phyloP scores from a whole-genome alignment of 768 basidiomycete species.

The Daedaleopsis sinensis region DNA sequence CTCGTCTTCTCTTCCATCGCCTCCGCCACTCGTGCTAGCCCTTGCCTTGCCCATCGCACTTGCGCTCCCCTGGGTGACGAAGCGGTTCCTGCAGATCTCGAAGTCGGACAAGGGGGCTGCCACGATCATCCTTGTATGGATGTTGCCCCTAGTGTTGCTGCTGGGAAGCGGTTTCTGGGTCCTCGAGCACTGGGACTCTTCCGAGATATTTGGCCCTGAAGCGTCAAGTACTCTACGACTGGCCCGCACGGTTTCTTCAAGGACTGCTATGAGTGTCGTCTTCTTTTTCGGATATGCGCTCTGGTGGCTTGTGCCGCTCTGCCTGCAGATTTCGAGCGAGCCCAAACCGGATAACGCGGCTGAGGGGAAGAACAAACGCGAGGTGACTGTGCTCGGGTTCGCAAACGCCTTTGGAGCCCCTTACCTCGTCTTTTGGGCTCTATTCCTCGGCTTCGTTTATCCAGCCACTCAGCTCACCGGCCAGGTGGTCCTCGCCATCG shows the following conservation, averaged over 20 bases:
- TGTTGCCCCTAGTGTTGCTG: constrained; percentile 60
- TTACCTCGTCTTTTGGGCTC: constrained; percentile 81
- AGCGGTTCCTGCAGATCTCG: constrained; percentile 62
- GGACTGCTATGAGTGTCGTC: constrained; percentile 54
- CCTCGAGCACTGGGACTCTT: constrained; percentile 77
- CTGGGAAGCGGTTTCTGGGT: constrained; percentile 74
- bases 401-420: constrained; percentile 90
- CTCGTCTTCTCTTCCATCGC: constrained; percentile 66
- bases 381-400: constrained; percentile 75
- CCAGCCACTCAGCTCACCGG: constrained; percentile 77
- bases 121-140: constrained; percentile 57
- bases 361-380: constrained; percentile 38
- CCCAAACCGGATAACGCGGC: constrained; percentile 5
- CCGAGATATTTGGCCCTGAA: constrained; percentile 44
- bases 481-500: constrained; percentile 73
- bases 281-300: constrained; percentile 56
- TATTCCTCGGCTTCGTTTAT: constrained; percentile 64
- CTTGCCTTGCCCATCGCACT: constrained; percentile 60
- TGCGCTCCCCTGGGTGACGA: constrained; percentile 58
- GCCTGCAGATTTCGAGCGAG: constrained; percentile 60
- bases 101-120: constrained; percentile 78
- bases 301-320: constrained; percentile 78
- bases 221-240: constrained; percentile 50
- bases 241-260: constrained; percentile 62
- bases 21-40: constrained; percentile 60